phyloP scores from a whole-genome alignment of 1,139 yeast genomes.

The Kazachstania sp. region DNA sequence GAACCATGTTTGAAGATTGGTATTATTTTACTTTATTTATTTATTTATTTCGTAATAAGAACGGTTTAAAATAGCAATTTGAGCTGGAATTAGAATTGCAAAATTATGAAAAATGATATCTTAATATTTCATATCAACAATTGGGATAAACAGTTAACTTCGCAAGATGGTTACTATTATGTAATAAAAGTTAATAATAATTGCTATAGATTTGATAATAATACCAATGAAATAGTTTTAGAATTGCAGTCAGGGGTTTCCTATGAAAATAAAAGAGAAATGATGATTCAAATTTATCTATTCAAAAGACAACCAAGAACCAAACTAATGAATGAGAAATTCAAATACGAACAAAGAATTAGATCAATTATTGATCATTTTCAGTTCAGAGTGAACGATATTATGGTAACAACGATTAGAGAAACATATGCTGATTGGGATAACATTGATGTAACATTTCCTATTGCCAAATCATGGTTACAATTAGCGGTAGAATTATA shows the following conservation, averaged over 20 bases:
- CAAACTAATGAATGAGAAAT: not conserved
- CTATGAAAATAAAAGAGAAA: not conserved
- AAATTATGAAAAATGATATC: not conserved
- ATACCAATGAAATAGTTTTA: not conserved
- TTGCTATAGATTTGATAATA: not conserved
- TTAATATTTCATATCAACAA: not conserved
- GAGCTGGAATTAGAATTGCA: not conserved
- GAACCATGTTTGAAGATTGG: no score
- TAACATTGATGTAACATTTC: conserved; percentile 5
- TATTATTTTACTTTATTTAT: no score
- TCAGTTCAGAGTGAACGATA: not conserved
- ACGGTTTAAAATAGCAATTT: no score
- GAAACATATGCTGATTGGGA: conserved; percentile 11
- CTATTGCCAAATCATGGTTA: not conserved
- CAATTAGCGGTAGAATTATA: conserved; percentile 13
- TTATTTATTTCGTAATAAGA: no score
- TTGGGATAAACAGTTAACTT: not conserved
- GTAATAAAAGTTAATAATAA: not conserved
- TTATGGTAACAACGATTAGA: not conserved
- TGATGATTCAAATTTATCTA: not conserved
- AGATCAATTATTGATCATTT: not conserved
- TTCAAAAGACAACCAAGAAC: not conserved
- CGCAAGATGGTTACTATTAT: not conserved
- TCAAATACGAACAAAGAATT: not conserved
- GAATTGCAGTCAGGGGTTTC: not conserved